Evolutionary conservation across 768 basidiomycete genomes (phyloP), one percentile per base, ranked within the genome.

Genomic region (Exidia glandulosa): DNA sequence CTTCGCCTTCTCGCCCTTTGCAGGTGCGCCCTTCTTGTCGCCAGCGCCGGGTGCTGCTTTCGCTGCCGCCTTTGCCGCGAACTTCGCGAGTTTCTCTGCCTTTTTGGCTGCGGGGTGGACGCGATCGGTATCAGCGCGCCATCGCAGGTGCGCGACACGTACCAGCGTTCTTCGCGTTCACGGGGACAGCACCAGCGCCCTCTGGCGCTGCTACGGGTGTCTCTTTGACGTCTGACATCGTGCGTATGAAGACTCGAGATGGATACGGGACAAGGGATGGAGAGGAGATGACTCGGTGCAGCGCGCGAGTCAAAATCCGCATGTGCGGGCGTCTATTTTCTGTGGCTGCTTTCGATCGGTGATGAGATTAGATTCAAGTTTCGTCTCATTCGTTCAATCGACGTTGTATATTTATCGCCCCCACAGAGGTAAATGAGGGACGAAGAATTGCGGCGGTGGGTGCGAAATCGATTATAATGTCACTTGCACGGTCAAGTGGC

Each of bases 1-100:
- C 71, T 83, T 84, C 66, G 84, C 79, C 73, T 90, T 89, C 68
- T 85, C 86, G 30, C 74, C 81, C 73, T 91, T 90, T 56, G 66
- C 66, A n/a, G n/a, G n/a, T n/a, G n/a, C 60, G 69, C 66, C 75
- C 66, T 88, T 90, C 75, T 91, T 91, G 67, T 85, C 83, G 2
- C 73, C 73, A 0, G 75, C 69, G 47, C 73, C 66, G 0, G 75
- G 71, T 31, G 75, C 62, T 16, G 66, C 71, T 7, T 65, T 63
- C 23, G 76, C 73, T 47, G 80, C 74, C 66, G 88, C 88, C 7
- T 87, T 84, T 32, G 89, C 87, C 56, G 73, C 47, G 82, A 75
- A 66, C 86, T 91, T 29, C 33, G 73, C 74, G 23, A 68, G 63
- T 58, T 69, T 71, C 32, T 62, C 67, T 13, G 87, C 85, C 69